phyloP scores from a whole-genome alignment of 1,139 yeast species.

The Suhomyces maxii region DNA sequence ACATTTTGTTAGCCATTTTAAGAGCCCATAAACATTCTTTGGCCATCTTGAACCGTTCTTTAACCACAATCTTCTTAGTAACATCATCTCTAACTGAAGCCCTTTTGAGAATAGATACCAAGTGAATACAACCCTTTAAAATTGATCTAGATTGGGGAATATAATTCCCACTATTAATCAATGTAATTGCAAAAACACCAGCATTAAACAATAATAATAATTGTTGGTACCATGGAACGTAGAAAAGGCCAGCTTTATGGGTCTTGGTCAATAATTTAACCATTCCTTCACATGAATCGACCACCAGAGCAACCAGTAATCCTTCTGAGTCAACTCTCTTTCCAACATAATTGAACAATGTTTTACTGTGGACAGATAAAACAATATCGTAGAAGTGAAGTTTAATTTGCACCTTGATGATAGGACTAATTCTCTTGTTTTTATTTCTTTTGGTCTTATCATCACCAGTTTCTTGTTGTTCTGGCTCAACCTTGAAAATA shows the following conservation, averaged over 20 bases:
- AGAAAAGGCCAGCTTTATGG: slow-evolving; percentile 35
- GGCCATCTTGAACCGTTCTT: slow-evolving; percentile 56
- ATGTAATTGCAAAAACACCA: slow-evolving; percentile 45
- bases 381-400: slow-evolving; percentile 44
- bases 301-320: slow-evolving; percentile 32
- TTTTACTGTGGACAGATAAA: slow-evolving; percentile 38
- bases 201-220: slow-evolving; percentile 48
- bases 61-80: slow-evolving; percentile 29
- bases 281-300: slow-evolving; percentile 38
- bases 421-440: slow-evolving; percentile 3
- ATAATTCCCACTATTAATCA: slow-evolving; percentile 46
- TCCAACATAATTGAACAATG: slow-evolving; percentile 37
- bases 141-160: slow-evolving; percentile 26
- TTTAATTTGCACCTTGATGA: slow-evolving; percentile 37
- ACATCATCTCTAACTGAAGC: slow-evolving; percentile 33
- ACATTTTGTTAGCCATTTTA: slow-evolving; percentile 54
- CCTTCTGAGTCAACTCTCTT: slow-evolving; percentile 34
- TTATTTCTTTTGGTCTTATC: not conserved
- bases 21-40: slow-evolving; percentile 66
- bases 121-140: slow-evolving; percentile 26
- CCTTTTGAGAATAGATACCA: slow-evolving; percentile 28
- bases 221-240: slow-evolving; percentile 57
- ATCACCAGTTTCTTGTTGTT: not conserved
- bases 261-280: slow-evolving; percentile 35
- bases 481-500: slow-evolving; percentile 17